These are phyloP conservation scores for Nannizziopsis barbatae DNA, from an alignment of 2,329 filamentous ascomycete genomes.

Conservation along the genomic window DNA sequence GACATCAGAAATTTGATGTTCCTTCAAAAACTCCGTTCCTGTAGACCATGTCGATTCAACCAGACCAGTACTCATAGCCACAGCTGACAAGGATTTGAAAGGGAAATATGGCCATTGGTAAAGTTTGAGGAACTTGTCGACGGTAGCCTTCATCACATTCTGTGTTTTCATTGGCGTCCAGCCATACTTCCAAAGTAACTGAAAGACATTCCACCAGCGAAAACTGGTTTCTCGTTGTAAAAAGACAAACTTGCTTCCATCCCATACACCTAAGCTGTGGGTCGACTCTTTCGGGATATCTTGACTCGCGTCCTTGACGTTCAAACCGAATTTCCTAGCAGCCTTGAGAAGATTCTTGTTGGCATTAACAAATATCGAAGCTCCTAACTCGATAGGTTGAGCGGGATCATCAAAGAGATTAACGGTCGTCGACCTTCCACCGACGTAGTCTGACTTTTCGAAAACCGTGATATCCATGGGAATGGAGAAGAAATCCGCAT, in stretches of 20 bases:
- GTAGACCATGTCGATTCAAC: conserved; percentile 55
- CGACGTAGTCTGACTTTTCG: conserved; percentile 65
- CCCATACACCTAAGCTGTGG: conserved; percentile 65
- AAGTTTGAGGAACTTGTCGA: conserved; percentile 64
- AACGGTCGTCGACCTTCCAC: conserved; percentile 79
- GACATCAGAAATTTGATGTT: conserved; percentile 53
- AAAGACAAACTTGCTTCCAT: conserved; percentile 65
- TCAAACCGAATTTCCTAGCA: conserved; percentile 58
- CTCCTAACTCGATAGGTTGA: conserved; percentile 72
- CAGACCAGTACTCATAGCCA: conserved; percentile 57
- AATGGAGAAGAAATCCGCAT: conserved; percentile 50
- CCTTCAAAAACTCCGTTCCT: conserved; percentile 58
- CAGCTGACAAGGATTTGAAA: conserved; percentile 62
- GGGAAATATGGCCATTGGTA: conserved; percentile 78
- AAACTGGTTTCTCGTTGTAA: conserved; percentile 48
- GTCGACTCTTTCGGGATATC: conserved; percentile 37
- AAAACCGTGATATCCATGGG: conserved; percentile 74
- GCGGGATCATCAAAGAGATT: conserved; percentile 57
- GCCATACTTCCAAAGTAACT: conserved; percentile 78
- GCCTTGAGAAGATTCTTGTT: conserved; percentile 76
- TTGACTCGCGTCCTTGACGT: conserved; percentile 39
- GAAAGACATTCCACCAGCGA: conserved; percentile 69
- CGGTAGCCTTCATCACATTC: conserved; percentile 57
- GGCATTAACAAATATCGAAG: conserved; percentile 76
- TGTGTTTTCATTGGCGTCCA: conserved; percentile 62